Evolutionary conservation across 164 flowering plant genomes (phyloP).

Genomic region (Echeveria elegans): DNA sequence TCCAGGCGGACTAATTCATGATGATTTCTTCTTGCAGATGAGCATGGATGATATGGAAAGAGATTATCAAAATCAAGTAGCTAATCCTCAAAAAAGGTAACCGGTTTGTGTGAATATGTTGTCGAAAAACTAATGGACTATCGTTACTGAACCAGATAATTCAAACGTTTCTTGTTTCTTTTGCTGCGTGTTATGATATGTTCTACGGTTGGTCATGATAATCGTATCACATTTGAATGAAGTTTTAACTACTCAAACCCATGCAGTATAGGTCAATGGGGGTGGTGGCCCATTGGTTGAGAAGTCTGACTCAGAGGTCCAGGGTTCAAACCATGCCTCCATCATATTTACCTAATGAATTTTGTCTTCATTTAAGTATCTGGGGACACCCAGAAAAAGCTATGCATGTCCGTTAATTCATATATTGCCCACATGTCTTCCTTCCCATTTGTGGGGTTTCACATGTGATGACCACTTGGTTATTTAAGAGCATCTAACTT

Average conservation of each 20-base stretch:
- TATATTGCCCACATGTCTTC: conserved; percentile 7
- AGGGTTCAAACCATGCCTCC: background rate
- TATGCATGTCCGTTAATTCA: background rate
- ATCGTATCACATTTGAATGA: background rate
- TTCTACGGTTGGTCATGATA: background rate
- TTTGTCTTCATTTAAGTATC: too few species aligned
- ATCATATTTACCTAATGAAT: background rate
- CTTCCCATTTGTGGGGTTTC: conserved; percentile 4
- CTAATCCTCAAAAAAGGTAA: background rate
- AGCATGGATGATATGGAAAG: background rate
- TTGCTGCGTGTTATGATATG: background rate
- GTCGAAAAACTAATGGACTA: background rate
- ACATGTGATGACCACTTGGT: conserved; percentile 1
- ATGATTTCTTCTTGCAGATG: background rate
- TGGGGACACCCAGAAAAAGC: conserved; percentile 4
- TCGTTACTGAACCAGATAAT: background rate
- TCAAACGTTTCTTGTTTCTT: background rate
- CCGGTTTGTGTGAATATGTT: background rate
- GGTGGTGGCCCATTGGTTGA: background rate
- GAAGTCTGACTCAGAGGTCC: background rate
- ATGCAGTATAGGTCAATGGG: background rate
- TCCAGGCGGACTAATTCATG: background rate
- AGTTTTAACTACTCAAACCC: background rate
- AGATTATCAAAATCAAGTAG: background rate
- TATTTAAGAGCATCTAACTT: background rate